phyloP scores from a whole-genome alignment of 2,329 filamentous ascomycete genomes.

The Westerdykella aurantiaca region DNA sequence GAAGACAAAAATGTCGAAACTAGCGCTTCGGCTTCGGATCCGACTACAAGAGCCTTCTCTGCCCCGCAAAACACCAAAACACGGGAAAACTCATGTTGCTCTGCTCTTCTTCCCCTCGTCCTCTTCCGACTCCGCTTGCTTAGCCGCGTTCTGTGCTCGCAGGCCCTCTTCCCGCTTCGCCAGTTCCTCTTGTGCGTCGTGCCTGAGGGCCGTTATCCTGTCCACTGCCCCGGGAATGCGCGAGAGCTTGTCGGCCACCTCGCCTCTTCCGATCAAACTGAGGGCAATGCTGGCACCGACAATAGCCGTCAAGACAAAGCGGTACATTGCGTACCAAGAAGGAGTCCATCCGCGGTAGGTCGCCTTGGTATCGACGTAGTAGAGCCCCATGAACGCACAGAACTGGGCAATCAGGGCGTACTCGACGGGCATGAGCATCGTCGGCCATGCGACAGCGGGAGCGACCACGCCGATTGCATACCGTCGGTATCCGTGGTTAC shows the following conservation, averaged over 20 bases:
- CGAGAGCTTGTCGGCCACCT: slow-evolving; percentile 57
- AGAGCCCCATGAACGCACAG: slow-evolving; percentile 74
- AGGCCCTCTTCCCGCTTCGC: slow-evolving; percentile 27
- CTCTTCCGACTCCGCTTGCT: slow-evolving; percentile 13
- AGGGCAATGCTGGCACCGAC: slow-evolving; percentile 77
- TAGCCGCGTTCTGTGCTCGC: slow-evolving; percentile 21
- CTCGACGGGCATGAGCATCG: slow-evolving; percentile 74
- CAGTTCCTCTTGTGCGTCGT: slow-evolving; percentile 23
- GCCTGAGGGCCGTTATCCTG: slow-evolving; percentile 46
- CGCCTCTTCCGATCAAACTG: slow-evolving; percentile 74
- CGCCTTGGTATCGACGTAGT: slow-evolving; percentile 75
- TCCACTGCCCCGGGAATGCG: slow-evolving; percentile 40
- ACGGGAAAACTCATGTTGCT: no score
- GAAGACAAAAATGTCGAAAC: no score
- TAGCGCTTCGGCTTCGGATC: no score
- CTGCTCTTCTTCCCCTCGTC: slow-evolving; percentile 3
- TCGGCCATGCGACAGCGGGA: slow-evolving; percentile 82
- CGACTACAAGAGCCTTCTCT: no score
- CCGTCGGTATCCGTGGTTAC: slow-evolving; percentile 65
- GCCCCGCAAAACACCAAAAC: no score
- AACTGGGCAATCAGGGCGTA: slow-evolving; percentile 85
- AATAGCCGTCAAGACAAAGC: slow-evolving; percentile 85
- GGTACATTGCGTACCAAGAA: slow-evolving; percentile 80
- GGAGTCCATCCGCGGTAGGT: slow-evolving; percentile 72
- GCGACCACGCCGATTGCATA: slow-evolving; percentile 79